These are phyloP conservation scores for Drechmeria coniospora DNA, from an alignment of 2,329 filamentous ascomycete genomes.

Conservation along the genomic window DNA sequence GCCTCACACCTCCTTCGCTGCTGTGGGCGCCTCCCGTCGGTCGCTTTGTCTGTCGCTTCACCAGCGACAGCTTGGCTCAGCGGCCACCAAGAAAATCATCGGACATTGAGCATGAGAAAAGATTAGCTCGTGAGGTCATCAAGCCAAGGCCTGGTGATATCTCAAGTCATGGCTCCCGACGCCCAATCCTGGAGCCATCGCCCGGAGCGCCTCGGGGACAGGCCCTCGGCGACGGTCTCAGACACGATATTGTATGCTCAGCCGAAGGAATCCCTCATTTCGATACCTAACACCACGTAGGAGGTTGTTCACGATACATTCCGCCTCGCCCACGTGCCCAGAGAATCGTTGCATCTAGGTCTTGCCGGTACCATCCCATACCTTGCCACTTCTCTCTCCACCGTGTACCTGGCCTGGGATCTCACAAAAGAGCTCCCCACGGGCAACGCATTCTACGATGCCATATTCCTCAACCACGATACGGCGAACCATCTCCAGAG, in stretches of 20 bases:
- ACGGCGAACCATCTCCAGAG: conserved; percentile 58
- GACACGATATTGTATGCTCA: conserved; percentile 43
- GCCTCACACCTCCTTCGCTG: background rate
- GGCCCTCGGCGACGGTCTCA: conserved; percentile 19
- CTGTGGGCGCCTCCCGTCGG: background rate
- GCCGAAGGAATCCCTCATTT: too few relatives aligned
- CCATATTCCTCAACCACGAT: conserved; percentile 49
- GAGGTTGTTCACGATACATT: conserved; percentile 55
- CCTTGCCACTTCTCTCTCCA: conserved; percentile 67
- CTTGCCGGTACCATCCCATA: conserved; percentile 74
- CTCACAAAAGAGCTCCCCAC: conserved; percentile 51
- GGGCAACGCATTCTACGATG: conserved; percentile 37
- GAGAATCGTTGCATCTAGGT: conserved; percentile 51
- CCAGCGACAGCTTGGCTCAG: conserved; percentile 9
- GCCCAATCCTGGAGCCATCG: conserved; percentile 29
- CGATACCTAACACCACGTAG: conserved; percentile 19
- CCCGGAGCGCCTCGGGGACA: conserved; percentile 11
- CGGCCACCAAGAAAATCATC: conserved; percentile 18
- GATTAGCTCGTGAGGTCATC: conserved; percentile 39
- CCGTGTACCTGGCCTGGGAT: conserved; percentile 69
- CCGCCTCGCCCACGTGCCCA: conserved; percentile 46
- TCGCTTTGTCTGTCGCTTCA: too few relatives aligned
- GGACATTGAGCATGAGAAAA: conserved; percentile 40
- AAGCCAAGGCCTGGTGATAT: conserved; percentile 44
- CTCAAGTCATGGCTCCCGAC: conserved; percentile 38